Evolutionary conservation across 257 asterid genomes (phyloP).

Genomic region (Gentiana dahurica): DNA sequence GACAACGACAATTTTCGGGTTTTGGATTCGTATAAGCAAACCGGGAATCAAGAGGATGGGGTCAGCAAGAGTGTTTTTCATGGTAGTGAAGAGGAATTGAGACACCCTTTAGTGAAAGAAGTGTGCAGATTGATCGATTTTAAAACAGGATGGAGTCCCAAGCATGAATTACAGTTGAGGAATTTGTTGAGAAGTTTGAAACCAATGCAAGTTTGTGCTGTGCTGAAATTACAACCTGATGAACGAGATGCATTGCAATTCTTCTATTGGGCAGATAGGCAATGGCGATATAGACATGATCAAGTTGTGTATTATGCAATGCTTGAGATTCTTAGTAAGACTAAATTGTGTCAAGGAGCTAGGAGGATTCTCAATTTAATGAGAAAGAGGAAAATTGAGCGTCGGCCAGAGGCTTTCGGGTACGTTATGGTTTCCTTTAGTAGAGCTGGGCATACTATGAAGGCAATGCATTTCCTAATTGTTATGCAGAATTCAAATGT

Average conservation of each 20-base stretch:
- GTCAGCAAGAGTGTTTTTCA: not conserved
- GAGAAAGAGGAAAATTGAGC: constrained; percentile 46
- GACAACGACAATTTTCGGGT: constrained; percentile 36
- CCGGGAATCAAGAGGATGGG: too few species aligned
- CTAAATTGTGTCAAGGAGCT: constrained; percentile 91
- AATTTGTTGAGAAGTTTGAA: too few species aligned
- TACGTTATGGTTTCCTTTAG: constrained; percentile 90
- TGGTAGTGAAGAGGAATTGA: constrained; percentile 46
- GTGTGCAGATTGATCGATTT: too few species aligned
- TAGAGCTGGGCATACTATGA: constrained; percentile 79
- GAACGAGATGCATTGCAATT: too few species aligned
- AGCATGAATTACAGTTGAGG: too few species aligned
- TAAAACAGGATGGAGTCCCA: too few species aligned
- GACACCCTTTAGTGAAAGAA: constrained; percentile 41
- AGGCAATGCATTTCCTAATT: constrained; percentile 69
- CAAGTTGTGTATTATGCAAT: constrained; percentile 58
- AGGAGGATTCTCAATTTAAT: constrained; percentile 69
- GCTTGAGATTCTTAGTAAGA: constrained; percentile 71
- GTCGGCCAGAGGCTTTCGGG: constrained; percentile 66
- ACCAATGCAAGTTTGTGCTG: too few species aligned
- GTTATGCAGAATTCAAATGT: constrained; percentile 69
- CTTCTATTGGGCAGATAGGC: constrained; percentile 34
- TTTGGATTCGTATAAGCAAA: too few species aligned
- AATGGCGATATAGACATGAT: constrained; percentile 81
- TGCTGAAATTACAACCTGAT: too few species aligned